A percentile compares a stretch with the other conserved stretches of the same genome.
These are phyloP conservation scores for Pestalotiopsis sp. DNA, from an alignment of 2,329 filamentous ascomycete genomes.

Conservation along the genomic window DNA sequence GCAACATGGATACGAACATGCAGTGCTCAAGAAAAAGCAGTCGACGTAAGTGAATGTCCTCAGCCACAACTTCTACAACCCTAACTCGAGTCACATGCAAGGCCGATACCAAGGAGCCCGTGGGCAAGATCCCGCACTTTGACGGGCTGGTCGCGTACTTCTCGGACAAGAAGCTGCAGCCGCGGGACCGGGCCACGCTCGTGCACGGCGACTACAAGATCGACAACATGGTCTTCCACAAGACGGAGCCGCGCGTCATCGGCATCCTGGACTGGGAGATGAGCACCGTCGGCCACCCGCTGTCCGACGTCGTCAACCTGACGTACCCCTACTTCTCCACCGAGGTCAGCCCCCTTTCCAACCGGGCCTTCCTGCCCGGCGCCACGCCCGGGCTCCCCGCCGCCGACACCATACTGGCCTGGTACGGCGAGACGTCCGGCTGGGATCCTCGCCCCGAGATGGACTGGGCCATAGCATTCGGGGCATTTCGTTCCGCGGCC, in stretches of 20 bases:
- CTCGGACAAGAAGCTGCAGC: slow-evolving; percentile 67
- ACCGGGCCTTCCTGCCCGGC: slow-evolving; percentile 56
- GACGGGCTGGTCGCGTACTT: slow-evolving; percentile 80
- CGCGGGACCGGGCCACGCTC: slow-evolving; percentile 73
- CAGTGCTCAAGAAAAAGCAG: slow-evolving; percentile 70
- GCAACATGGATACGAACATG: slow-evolving; percentile 81
- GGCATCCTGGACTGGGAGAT: slow-evolving; percentile 97
- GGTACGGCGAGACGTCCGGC: slow-evolving; percentile 55
- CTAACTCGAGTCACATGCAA: neutral
- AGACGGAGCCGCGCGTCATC: slow-evolving; percentile 83
- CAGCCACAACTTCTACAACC: neutral
- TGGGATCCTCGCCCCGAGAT: slow-evolving; percentile 68
- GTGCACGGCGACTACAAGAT: slow-evolving; percentile 96
- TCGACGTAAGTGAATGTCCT: slow-evolving; percentile 58
- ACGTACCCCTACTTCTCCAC: slow-evolving; percentile 10
- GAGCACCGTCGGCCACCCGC: slow-evolving; percentile 91
- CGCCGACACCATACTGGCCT: slow-evolving; percentile 41
- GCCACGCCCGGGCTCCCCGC: slow-evolving; percentile 63
- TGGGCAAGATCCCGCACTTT: slow-evolving; percentile 80
- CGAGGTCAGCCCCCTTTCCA: slow-evolving; percentile 2
- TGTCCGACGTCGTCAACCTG: slow-evolving; percentile 87
- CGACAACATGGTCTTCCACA: slow-evolving; percentile 83
- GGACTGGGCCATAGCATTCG: slow-evolving; percentile 61
- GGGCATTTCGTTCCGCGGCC: slow-evolving; percentile 58
- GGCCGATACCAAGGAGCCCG: slow-evolving; percentile 65